phyloP scores from a whole-genome alignment of 2,329 filamentous ascomycete species.

The Penicillium palitans region DNA sequence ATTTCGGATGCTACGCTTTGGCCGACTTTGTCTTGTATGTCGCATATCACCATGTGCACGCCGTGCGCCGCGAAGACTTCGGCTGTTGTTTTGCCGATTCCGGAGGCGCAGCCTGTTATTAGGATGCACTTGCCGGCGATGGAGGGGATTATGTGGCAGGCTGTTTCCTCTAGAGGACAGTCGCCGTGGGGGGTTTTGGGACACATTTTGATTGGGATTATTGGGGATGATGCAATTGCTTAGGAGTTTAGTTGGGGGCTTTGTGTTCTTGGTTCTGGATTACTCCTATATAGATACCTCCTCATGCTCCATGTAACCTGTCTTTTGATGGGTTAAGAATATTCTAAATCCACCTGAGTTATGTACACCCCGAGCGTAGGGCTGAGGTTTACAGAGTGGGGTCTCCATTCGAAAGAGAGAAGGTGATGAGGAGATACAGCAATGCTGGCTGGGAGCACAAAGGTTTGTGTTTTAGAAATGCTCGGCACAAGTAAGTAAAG shows the following conservation, averaged over 20 bases:
- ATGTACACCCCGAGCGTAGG: not conserved
- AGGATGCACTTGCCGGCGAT: not conserved
- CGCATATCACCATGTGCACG: not conserved
- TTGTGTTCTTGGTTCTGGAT: not conserved
- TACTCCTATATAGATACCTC: not conserved
- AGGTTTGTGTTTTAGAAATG: not conserved
- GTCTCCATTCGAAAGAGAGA: not conserved
- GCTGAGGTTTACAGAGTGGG: not conserved
- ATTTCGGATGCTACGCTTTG: not conserved
- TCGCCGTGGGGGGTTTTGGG: not conserved
- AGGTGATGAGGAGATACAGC: not conserved
- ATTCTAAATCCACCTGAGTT: not conserved
- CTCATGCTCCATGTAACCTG: not conserved
- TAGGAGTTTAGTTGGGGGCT: not conserved
- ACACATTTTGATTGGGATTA: not conserved
- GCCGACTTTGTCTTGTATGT: not conserved
- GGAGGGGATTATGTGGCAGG: not conserved
- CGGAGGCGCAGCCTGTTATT: not conserved
- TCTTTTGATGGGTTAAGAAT: no score
- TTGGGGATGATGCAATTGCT: not conserved
- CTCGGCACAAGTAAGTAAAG: not conserved
- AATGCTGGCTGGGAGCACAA: not conserved
- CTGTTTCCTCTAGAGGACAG: not conserved
- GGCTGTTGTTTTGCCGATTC: not conserved
- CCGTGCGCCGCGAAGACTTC: not conserved